A percentile compares a stretch with the other conserved stretches of the same genome.
phyloP scores from a whole-genome alignment of 164 flowering plant species.

The Vitis labrusca region DNA sequence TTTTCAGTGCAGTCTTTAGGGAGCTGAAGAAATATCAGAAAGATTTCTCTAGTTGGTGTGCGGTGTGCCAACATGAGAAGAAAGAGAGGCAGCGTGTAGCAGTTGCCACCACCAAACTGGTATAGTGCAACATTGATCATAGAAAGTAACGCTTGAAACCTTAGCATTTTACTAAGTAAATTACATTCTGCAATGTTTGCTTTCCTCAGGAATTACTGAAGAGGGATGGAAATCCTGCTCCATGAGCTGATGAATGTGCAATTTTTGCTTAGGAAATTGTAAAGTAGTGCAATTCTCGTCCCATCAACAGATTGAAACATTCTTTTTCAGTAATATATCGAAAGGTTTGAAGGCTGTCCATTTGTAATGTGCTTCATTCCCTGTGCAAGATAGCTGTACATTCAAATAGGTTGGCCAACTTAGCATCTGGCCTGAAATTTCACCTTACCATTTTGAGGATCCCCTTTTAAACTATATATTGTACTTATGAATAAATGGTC shows the following conservation, averaged over 20 bases:
- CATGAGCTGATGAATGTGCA: conserved; percentile 20
- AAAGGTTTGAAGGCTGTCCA: background rate
- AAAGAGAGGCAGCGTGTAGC: conserved; percentile 60
- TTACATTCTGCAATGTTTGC: background rate
- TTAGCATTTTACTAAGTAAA: background rate
- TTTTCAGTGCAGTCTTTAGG: conserved; percentile 71
- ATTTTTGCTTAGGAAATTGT: conserved; percentile 26
- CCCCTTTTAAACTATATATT: background rate
- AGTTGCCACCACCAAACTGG: conserved; percentile 70
- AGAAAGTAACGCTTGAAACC: background rate
- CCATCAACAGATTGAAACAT: background rate
- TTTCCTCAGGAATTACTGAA: conserved; percentile 53
- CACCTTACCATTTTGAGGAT: background rate
- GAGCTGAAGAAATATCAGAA: conserved; percentile 85
- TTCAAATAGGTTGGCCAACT: background rate
- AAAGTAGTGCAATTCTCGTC: conserved; percentile 12
- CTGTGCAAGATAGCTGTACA: conserved; percentile 5
- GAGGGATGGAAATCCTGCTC: conserved; percentile 38
- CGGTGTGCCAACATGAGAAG: conserved; percentile 85
- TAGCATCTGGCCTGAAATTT: background rate
- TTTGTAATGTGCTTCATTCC: background rate
- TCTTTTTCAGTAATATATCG: conserved; percentile 2
- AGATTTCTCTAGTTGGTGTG: conserved; percentile 90
- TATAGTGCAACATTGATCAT: conserved; percentile 16
- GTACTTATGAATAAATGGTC: background rate